Percentiles rank a stretch among this genome's conserved stretches.
phyloP scores from a whole-genome alignment of 805 yeast species.

The Helenozyma baotianmanensis region DNA sequence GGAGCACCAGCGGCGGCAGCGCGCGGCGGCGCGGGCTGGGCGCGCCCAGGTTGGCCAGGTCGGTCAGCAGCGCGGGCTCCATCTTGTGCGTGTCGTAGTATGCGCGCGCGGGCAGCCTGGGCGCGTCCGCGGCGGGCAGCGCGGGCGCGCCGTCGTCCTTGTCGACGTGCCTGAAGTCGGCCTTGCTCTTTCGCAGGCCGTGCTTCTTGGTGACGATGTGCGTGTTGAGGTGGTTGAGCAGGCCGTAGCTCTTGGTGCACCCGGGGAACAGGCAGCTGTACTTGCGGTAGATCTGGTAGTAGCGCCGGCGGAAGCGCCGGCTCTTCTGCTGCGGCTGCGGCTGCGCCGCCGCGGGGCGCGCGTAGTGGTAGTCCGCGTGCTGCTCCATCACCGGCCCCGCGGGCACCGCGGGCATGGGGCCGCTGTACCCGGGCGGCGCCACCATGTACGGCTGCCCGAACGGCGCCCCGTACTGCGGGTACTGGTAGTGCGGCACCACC shows the following conservation, averaged over 20 bases:
- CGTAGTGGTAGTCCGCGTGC: not conserved
- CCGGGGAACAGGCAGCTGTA: constrained; percentile 34
- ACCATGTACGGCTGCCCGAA: too few species aligned
- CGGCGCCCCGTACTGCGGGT: too few species aligned
- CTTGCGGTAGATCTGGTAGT: constrained; percentile 20
- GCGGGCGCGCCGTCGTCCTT: not conserved
- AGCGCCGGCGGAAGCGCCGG: constrained; percentile 16
- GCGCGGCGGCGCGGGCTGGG: not conserved
- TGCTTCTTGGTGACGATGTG: constrained; percentile 43
- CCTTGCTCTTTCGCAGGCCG: constrained; percentile 39
- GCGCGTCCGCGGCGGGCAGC: too few species aligned
- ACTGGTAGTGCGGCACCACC: not conserved
- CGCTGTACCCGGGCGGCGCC: too few species aligned
- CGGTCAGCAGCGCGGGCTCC: too few species aligned
- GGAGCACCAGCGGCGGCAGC: constrained; percentile 1
- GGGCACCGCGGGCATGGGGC: too few species aligned
- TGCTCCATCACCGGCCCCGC: too few species aligned
- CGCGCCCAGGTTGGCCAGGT: not conserved
- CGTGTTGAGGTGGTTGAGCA: constrained; percentile 40
- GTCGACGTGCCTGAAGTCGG: constrained; percentile 28
- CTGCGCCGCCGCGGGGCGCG: not conserved
- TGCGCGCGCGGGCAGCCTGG: not conserved
- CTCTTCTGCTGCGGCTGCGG: constrained; percentile 7
- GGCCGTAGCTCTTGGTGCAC: constrained; percentile 39
- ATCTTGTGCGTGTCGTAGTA: not conserved